Base-by-base conservation (phyloP, 2,329 filamentous ascomycete species). In the Lecanoromycetidae sp. region DNA sequence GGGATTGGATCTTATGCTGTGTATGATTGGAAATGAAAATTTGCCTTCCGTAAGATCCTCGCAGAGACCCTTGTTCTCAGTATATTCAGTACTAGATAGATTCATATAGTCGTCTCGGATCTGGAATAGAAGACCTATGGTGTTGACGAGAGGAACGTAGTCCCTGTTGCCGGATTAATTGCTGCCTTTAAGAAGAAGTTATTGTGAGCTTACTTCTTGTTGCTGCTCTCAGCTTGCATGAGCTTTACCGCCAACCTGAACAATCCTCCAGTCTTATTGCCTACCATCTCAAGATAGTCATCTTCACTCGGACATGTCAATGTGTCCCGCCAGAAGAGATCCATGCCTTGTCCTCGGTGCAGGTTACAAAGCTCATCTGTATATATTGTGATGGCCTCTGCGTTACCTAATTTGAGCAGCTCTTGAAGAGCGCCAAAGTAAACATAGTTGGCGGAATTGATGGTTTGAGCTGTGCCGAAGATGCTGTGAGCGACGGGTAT, bases 101-200 rank as follows among this genome's bases (percentile, higher is more conserved):
- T 96, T 96, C 64, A 87, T 79, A 68, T 94, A 94, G 72, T 98
- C 91, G 69, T 71, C 85, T 57, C 84, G 78, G 66, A 94, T 91
- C 65, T 94, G 87, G 71, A 87, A 94, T 62, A 91, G 79, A 47
- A 91, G 77, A 26, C 87, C 87, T 49, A 93, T 77, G 26, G 87
- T 71, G 64, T 87, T 93, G 59, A 93, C 85, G 15, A 98, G 77
- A 15, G 86, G 60, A 13, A 68, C 64, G 43, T 66, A 68, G 52
- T 71, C 66, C 39, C 59, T 57, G 12, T n/a, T n/a, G n/a, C n/a
- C n/a, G n/a, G 5, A 15, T 6, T 4, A 13, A 4, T 3, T 30
- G 19, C 44, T 10, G 39, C 34, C 8, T 10, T 10, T 25, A 4
- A 8, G 5, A 5, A 19, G 4, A 4, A 12, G 8, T 5, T 15